phyloP scores from a whole-genome alignment of 225 moss, liverwort and hornwort genomes.

The Ulota crispa region DNA sequence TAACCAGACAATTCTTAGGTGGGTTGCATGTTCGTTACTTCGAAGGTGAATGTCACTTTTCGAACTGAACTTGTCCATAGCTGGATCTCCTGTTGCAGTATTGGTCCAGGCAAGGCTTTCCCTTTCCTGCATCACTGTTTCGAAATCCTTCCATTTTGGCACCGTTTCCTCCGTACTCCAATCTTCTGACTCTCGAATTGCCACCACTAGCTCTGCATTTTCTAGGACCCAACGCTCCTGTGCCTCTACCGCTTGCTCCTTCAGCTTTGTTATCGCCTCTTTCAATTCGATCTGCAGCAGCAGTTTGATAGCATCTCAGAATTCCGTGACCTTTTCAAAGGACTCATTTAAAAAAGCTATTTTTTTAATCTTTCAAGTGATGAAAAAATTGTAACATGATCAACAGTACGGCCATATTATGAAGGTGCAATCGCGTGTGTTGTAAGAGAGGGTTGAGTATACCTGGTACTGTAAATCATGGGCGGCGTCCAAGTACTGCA shows the following conservation, averaged over 20 bases:
- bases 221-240: constrained; percentile 8
- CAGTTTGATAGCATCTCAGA: not conserved
- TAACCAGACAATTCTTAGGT: not conserved
- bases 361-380: not conserved
- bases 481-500: not conserved
- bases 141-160: not conserved
- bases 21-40: not conserved
- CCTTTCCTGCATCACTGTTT: not conserved
- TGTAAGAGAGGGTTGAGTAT: not conserved
- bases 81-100: not conserved
- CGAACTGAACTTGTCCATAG: not conserved
- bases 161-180: not conserved
- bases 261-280: constrained; percentile 25
- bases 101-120: not conserved
- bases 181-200: not conserved
- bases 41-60: not conserved
- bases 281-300: constrained; percentile 19
- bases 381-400: not conserved
- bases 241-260: constrained; percentile 17
- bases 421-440: not conserved
- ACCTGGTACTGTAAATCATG: constrained; percentile 25
- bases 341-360: not conserved
- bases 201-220: constrained; percentile 6
- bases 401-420: too few species aligned
- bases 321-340: not conserved